phyloP scores from a whole-genome alignment of 2,329 filamentous ascomycete species.

The Mariannaea sp. region DNA sequence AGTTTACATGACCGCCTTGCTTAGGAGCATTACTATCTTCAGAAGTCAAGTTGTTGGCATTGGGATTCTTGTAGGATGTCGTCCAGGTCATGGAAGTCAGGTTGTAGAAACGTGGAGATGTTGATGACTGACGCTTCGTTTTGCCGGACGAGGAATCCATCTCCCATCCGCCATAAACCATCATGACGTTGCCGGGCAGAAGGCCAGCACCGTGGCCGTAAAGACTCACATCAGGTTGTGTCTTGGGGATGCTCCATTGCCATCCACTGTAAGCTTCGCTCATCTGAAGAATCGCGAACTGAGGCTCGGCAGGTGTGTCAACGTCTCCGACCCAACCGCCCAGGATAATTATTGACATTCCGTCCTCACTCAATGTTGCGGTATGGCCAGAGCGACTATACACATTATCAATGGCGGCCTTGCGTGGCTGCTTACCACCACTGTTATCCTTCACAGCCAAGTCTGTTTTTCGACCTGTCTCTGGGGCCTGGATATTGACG shows the following conservation, averaged over 20 bases:
- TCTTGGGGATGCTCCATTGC: constrained; percentile 69
- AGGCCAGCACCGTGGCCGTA: constrained; percentile 69
- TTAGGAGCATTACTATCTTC: constrained; percentile 33
- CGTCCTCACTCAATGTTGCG: constrained; percentile 79
- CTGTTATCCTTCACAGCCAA: constrained; percentile 51
- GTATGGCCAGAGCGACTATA: constrained; percentile 91
- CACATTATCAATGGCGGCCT: constrained; percentile 47
- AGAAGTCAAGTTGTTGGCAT: constrained; percentile 15
- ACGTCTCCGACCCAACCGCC: constrained; percentile 94
- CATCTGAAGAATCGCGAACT: constrained; percentile 77
- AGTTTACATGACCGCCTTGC: constrained; percentile 27
- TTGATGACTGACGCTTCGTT: constrained; percentile 43
- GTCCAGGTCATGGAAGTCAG: constrained; percentile 61
- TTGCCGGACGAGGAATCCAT: constrained; percentile 45
- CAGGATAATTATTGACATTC: constrained; percentile 74
- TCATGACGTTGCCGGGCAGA: constrained; percentile 70
- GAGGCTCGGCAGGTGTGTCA: constrained; percentile 75
- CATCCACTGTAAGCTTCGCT: constrained; percentile 76
- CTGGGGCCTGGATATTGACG: constrained; percentile 62
- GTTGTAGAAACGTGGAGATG: constrained; percentile 56
- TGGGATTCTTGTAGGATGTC: constrained; percentile 55
- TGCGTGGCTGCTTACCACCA: constrained; percentile 17
- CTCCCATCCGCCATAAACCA: constrained; percentile 67
- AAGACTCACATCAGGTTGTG: constrained; percentile 55
- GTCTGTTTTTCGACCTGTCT: constrained; percentile 53